These are phyloP conservation scores for Penicillium pulvis DNA, from an alignment of 495 filamentous ascomycete species.

Conservation along the genomic window DNA sequence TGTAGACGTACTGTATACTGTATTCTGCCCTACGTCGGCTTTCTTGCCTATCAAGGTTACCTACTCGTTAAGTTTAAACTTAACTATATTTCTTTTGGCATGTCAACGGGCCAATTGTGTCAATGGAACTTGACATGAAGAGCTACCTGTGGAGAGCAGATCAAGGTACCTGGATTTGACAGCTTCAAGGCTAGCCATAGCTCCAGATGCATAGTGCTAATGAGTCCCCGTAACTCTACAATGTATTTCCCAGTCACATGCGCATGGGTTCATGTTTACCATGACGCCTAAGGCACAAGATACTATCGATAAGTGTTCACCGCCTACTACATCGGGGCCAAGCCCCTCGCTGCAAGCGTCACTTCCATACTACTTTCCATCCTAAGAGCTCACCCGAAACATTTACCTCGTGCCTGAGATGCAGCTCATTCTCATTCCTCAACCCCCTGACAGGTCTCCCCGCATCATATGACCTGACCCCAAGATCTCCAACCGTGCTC, in stretches of 20 bases:
- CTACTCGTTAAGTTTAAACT: neutral
- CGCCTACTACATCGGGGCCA: conserved; percentile 21
- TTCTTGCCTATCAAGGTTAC: neutral
- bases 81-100: neutral
- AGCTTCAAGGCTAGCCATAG: no score
- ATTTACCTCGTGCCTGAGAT: neutral
- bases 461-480: neutral
- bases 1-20: no score
- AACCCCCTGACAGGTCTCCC: neutral
- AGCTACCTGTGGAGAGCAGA: neutral
- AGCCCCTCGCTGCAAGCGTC: conserved; percentile 34
- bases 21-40: neutral
- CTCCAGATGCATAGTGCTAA: no score
- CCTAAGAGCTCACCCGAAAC: conserved; percentile 2
- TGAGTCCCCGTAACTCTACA: no score
- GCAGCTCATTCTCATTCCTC: conserved; percentile 3
- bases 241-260: no score
- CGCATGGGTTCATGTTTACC: neutral
- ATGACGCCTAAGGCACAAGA: neutral
- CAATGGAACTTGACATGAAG: neutral
- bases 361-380: conserved; percentile 14
- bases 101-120: neutral
- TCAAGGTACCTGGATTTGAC: neutral
- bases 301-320: conserved; percentile 31
- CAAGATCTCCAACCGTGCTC: neutral